These are phyloP conservation scores for Crithidia expoeki DNA, from an alignment of 208 protist genomes.

Conservation along the genomic window DNA sequence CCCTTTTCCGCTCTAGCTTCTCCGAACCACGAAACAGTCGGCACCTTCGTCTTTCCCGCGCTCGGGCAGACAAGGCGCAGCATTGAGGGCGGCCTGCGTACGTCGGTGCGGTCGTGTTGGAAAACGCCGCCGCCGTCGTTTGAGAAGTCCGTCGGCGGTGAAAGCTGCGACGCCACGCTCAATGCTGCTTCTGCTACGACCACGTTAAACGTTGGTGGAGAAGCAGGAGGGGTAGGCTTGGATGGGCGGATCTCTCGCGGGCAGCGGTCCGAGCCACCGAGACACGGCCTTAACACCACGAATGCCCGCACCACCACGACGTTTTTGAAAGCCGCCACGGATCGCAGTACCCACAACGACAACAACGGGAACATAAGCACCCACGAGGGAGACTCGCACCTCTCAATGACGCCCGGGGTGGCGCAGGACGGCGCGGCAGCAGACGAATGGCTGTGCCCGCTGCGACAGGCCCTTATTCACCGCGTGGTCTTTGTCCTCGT, in stretches of 20 bases:
- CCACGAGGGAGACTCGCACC: not conserved
- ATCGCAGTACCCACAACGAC: not conserved
- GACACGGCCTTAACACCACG: not conserved
- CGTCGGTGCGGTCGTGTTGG: constrained; percentile 9
- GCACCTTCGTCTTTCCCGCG: constrained; percentile 14
- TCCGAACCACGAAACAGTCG: not conserved
- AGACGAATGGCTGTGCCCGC: constrained; percentile 27
- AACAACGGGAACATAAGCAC: not conserved
- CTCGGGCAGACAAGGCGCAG: not conserved
- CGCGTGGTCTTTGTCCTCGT: constrained; percentile 30
- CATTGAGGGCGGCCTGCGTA: constrained; percentile 5
- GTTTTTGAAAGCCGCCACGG: not conserved
- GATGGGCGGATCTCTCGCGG: not conserved
- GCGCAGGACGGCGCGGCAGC: not conserved
- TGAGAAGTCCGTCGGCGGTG: not conserved
- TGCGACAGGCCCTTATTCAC: constrained; percentile 32
- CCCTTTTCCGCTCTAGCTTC: not conserved
- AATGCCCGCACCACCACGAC: not conserved
- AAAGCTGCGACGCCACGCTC: not conserved
- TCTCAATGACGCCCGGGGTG: not conserved
- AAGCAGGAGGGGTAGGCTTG: not conserved
- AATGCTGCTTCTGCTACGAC: not conserved
- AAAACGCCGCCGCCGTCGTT: constrained; percentile 4
- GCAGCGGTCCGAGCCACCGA: not conserved
- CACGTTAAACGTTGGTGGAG: not conserved